A percentile compares a stretch with the other conserved stretches of the same genome.
Conservation (phyloP, 371 early-diverging fungal genomes). For the Quaeritorhiza haematococci region DNA sequence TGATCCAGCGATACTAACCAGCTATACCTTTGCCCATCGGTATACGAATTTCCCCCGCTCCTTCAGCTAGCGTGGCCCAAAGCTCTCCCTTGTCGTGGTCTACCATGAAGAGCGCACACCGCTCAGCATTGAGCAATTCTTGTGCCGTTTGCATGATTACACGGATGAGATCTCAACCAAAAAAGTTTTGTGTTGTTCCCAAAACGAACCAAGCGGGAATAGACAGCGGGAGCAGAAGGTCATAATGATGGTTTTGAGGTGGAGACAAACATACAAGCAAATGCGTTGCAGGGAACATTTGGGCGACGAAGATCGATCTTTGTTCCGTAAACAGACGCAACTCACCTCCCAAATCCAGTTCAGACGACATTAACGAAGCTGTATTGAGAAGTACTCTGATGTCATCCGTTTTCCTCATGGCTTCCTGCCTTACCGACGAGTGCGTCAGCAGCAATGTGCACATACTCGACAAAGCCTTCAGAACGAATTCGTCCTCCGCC, state of each 20-base stretch:
- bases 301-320: no score
- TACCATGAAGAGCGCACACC: conserved; percentile 43
- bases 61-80: conserved; percentile 44
- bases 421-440: conserved; percentile 1
- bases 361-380: conserved; percentile 33
- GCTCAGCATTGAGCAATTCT: conserved; percentile 42
- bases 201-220: background rate
- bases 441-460: conserved; percentile 28
- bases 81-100: conserved; percentile 41
- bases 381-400: conserved; percentile 36
- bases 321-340: background rate
- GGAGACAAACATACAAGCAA: background rate
- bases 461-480: conserved; percentile 24
- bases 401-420: conserved; percentile 29
- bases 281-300: no score
- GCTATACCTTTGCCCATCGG: conserved; percentile 44
- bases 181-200: background rate
- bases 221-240: no score
- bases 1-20: conserved; percentile 10
- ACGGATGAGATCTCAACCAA: conserved; percentile 24
- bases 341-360: conserved; percentile 35
- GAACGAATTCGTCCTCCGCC: conserved; percentile 39
- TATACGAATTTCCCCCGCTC: conserved; percentile 40
- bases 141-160: conserved; percentile 46
- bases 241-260: no score